A percentile compares a stretch with the other conserved stretches of the same genome.
Evolutionary conservation across 345 rosid genomes (phyloP).

Genomic region (Litchi chinensis): DNA sequence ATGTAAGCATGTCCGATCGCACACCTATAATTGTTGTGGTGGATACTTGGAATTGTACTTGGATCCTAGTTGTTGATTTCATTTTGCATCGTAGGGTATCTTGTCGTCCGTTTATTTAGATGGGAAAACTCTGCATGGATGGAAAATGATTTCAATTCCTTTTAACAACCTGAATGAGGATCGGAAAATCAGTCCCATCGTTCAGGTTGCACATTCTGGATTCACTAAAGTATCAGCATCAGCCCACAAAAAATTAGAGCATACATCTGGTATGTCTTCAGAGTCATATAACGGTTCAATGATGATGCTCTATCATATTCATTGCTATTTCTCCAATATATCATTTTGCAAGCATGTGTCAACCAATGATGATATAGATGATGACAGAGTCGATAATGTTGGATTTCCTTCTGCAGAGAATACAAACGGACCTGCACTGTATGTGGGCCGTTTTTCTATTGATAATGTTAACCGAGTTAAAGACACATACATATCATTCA

Average conservation of each 20-base stretch:
- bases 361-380: background rate
- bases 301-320: background rate
- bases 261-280: constrained; percentile 41
- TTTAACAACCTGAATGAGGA: constrained; percentile 66
- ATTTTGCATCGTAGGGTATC: constrained; percentile 60
- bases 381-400: background rate
- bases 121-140: constrained; percentile 55
- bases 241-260: constrained; percentile 26
- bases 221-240: constrained; percentile 25
- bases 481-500: constrained; percentile 81
- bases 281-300: background rate
- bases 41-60: background rate
- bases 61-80: constrained; percentile 2
- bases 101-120: constrained; percentile 72
- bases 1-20: background rate
- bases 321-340: background rate
- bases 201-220: constrained; percentile 35
- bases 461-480: constrained; percentile 45
- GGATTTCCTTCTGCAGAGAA: constrained; percentile 44
- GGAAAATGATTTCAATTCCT: constrained; percentile 86
- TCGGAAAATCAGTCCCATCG: constrained; percentile 41
- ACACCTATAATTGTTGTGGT: background rate
- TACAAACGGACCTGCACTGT: constrained; percentile 66
- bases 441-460: constrained; percentile 58
- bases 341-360: background rate